Percentiles rank a stretch among this genome's conserved stretches.
Evolutionary conservation across 192 early-diverging fungal genomes (phyloP).

Genomic region (Rhizophagus sp.): DNA sequence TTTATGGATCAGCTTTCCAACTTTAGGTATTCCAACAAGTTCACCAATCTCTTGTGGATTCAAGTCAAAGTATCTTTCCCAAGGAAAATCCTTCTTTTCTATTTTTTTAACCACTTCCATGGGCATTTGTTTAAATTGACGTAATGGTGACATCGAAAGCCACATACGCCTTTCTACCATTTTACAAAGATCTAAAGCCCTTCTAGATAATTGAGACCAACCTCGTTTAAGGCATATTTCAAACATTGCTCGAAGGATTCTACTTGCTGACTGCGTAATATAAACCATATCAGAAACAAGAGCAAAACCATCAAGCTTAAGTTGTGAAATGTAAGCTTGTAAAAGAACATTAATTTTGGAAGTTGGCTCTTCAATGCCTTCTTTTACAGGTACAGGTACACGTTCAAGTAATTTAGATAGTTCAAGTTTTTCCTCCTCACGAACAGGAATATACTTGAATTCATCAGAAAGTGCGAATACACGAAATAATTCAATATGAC

Average conservation of each 20-base stretch:
- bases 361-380: slow-evolving; percentile 83
- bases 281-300: slow-evolving; percentile 98
- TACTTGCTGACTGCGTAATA: slow-evolving; percentile 92
- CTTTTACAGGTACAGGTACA: slow-evolving; percentile 96
- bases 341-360: slow-evolving; percentile 94
- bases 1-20: slow-evolving; percentile 87
- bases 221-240: slow-evolving; percentile 93
- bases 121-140: slow-evolving; percentile 84
- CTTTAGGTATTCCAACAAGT: slow-evolving; percentile 80
- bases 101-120: slow-evolving; percentile 81
- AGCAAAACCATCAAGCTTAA: slow-evolving; percentile 92
- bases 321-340: slow-evolving; percentile 94
- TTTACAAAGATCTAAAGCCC: slow-evolving; percentile 92
- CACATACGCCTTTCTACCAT: slow-evolving; percentile 97
- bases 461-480: slow-evolving; percentile 89
- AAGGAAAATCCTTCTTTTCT: slow-evolving; percentile 92
- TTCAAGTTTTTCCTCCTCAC: slow-evolving; percentile 94
- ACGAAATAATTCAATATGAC: slow-evolving; percentile 85
- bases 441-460: slow-evolving; percentile 92
- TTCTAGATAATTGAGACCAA: slow-evolving; percentile 90
- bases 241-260: slow-evolving; percentile 95
- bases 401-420: slow-evolving; percentile 85
- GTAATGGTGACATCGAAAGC: slow-evolving; percentile 93
- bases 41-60: slow-evolving; percentile 92
- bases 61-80: slow-evolving; percentile 94